Evolutionary conservation across 2,329 filamentous ascomycete species (phyloP), one percentile per base, ranked within the genome.

Genomic region (Ceratocystis cacaofunesta): DNA sequence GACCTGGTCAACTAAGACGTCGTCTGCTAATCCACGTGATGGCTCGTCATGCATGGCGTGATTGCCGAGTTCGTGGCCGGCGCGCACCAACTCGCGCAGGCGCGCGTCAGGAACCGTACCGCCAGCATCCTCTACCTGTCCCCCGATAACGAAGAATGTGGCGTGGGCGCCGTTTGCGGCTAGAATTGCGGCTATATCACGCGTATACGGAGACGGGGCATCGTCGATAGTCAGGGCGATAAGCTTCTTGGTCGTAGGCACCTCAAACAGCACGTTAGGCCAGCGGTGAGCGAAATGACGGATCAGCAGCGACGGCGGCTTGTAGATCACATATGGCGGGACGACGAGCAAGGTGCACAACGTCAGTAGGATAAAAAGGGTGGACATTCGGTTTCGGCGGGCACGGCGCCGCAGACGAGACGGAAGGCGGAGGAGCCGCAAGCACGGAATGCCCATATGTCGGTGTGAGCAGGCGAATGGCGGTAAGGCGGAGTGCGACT

Each of bases 41-140:
- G 90, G 85, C 77, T 94, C 89, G 74, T 96, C 91, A 73, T 85
- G 82, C 89, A 94, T 92, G 8, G 88, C 91, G 75, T 96, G 91
- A 75, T 96, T 96, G 28, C 83, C 91, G 2, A 96, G 78, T 77
- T 91, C 88, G 73, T 88, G 83, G 25, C 85, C 85, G 61, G 75
- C 77, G 46, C 77, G 76, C n/a, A 89, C 77, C 1, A 88, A 76
- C 48, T 82, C 77, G 55, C 79, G 75, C 41, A 90, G 77, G 2
- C 80, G 74, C 5, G 77, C 75, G 71, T 86, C 80, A 17, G 66
- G 25, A 28, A 43, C 22, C 5, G 65, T 41, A 32, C 78, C 71
- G 7, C 72, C 73, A 2, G 77, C 74, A 1, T 80, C 82, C 0
- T 77, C 70, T 8, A 90, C 85, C 76, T 96, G 90, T 2, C 81